A percentile compares a stretch with the other conserved stretches of the same genome.
phyloP scores from a whole-genome alignment of 257 asterid species.

The Nicotiana undulata region DNA sequence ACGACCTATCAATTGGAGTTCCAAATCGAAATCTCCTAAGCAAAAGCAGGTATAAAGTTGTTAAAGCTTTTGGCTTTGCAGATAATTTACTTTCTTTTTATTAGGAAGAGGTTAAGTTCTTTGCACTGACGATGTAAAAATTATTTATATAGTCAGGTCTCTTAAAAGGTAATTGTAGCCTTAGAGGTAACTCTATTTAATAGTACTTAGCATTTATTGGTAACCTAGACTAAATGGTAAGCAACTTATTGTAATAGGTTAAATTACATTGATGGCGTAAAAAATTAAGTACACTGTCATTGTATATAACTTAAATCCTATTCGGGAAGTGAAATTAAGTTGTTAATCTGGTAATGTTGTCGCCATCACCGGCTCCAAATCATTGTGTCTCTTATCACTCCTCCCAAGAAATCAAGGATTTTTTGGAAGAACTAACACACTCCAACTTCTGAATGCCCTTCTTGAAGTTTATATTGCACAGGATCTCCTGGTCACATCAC shows the following conservation, averaged over 20 bases:
- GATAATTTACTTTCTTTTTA: background rate
- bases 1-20: conserved; percentile 34
- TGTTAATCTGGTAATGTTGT: background rate
- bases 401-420: background rate
- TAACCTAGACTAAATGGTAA: too few species aligned
- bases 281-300: too few species aligned
- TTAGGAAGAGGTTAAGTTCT: background rate
- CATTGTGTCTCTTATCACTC: background rate
- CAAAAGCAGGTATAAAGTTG: conserved; percentile 44
- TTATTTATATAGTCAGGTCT: too few species aligned
- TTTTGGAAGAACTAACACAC: background rate
- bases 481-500: background rate
- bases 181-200: too few species aligned
- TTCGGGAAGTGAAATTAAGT: background rate
- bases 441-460: background rate
- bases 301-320: too few species aligned
- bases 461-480: background rate
- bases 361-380: background rate
- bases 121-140: too few species aligned
- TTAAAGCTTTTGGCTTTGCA: background rate
- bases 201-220: too few species aligned
- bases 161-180: too few species aligned
- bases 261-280: too few species aligned
- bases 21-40: conserved; percentile 29
- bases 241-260: too few species aligned